Conservation (phyloP, 495 filamentous ascomycete genomes). For the Aspergillus sparsus region DNA sequence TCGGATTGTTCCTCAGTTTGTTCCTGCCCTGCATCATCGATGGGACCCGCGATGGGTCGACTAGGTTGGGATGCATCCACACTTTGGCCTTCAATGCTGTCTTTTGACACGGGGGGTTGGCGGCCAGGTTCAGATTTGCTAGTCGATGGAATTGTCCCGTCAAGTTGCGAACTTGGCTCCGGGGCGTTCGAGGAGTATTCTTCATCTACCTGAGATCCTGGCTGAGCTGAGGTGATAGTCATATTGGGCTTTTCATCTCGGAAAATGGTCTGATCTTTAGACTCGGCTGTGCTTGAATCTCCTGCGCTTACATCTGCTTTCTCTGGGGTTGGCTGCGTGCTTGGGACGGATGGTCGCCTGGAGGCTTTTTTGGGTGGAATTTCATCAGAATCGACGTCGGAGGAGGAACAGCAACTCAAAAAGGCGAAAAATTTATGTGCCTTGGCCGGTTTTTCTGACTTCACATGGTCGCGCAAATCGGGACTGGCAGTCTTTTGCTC, state of each 20-base stretch:
- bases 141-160: slow-evolving; percentile 27
- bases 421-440: slow-evolving; percentile 64
- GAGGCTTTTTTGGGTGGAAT: slow-evolving; percentile 68
- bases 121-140: slow-evolving; percentile 21
- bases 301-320: slow-evolving; percentile 51
- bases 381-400: slow-evolving; percentile 63
- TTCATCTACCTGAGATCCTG: slow-evolving; percentile 37
- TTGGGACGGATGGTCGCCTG: slow-evolving; percentile 54
- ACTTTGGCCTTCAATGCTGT: slow-evolving; percentile 11
- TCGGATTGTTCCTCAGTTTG: slow-evolving; percentile 16
- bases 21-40: slow-evolving; percentile 4
- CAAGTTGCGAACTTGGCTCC: slow-evolving; percentile 27
- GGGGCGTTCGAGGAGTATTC: slow-evolving; percentile 23
- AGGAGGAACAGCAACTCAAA: slow-evolving; percentile 76
- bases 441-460: slow-evolving; percentile 63
- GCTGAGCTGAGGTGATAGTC: slow-evolving; percentile 38
- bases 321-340: slow-evolving; percentile 55
- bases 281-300: slow-evolving; percentile 57
- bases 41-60: slow-evolving; percentile 2
- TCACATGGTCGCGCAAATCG: slow-evolving; percentile 40
- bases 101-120: slow-evolving; percentile 14
- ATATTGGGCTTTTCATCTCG: slow-evolving; percentile 54
- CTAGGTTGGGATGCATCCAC: neutral
- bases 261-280: slow-evolving; percentile 49
- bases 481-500: slow-evolving; percentile 35